phyloP scores from a whole-genome alignment of 108 stramenopile species.

The Pseudonitzschia multistriata region DNA sequence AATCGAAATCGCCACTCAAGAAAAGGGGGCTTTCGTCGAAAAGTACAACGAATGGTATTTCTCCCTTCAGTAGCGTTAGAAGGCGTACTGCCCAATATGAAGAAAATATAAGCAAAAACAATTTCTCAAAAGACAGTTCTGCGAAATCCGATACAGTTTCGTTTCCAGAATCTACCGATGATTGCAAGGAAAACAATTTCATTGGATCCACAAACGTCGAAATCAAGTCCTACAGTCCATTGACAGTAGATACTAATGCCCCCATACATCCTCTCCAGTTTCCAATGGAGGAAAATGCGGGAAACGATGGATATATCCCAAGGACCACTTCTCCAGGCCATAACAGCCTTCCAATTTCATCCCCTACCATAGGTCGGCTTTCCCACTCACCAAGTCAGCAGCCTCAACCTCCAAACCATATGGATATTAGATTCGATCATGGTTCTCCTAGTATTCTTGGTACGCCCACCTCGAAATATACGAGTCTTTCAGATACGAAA shows the following conservation, averaged over 20 bases:
- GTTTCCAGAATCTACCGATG: background rate
- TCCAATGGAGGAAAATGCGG: background rate
- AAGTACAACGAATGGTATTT: background rate
- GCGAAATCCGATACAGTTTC: background rate
- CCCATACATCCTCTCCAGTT: conserved; percentile 6
- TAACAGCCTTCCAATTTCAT: background rate
- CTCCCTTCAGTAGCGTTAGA: background rate
- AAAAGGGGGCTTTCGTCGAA: background rate
- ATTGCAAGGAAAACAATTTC: background rate
- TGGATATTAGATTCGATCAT: background rate
- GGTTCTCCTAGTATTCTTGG: background rate
- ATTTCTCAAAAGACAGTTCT: background rate
- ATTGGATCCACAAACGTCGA: background rate
- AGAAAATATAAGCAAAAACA: background rate
- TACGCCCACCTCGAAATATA: background rate
- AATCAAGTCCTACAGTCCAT: background rate
- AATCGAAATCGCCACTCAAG: background rate
- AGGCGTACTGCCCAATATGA: background rate
- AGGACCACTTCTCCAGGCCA: background rate
- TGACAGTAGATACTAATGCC: background rate
- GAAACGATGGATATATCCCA: background rate
- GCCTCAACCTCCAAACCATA: background rate
- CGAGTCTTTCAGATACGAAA: conserved; percentile 1
- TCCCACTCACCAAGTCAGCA: background rate
- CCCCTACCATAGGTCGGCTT: background rate